Percentiles rank a stretch among this genome's conserved stretches.
These are phyloP conservation scores for Beta corolliflora DNA, from an alignment of 179 eudicot genomes.

Conservation along the genomic window DNA sequence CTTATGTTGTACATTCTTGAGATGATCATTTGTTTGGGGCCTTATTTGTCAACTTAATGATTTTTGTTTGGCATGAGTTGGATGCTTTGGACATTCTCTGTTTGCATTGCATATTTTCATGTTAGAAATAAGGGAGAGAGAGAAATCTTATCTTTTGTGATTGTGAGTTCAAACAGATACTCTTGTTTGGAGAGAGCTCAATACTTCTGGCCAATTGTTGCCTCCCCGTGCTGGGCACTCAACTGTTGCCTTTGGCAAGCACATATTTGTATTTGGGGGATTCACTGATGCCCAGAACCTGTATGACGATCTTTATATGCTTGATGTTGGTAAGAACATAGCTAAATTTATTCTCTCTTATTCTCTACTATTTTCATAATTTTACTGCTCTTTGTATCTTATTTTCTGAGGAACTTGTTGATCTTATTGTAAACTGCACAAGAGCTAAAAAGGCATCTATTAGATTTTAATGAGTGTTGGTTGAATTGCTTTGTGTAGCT, in stretches of 20 bases:
- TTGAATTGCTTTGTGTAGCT: not conserved
- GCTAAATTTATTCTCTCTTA: not conserved
- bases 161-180: slow-evolving; percentile 55
- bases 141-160: slow-evolving; percentile 3
- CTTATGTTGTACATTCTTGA: not conserved
- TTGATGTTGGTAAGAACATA: slow-evolving; percentile 71
- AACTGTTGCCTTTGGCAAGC: slow-evolving; percentile 69
- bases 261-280: slow-evolving; percentile 91
- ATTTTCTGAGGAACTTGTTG: not conserved
- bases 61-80: not conserved
- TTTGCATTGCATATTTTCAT: slow-evolving; percentile 4
- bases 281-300: slow-evolving; percentile 83
- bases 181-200: slow-evolving; percentile 79
- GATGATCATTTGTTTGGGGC: not conserved
- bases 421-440: not conserved
- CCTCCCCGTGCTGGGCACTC: slow-evolving; percentile 98
- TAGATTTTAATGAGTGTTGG: not conserved
- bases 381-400: not conserved
- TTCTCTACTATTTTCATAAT: slow-evolving; percentile 8
- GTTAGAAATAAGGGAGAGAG: not conserved
- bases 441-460: not conserved
- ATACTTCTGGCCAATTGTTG: slow-evolving; percentile 71
- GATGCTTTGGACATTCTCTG: not conserved
- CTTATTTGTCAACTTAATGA: not conserved
- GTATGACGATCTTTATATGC: slow-evolving; percentile 77